phyloP scores from a whole-genome alignment of 169 alveolate species.

The Blepharisma undulans region DNA sequence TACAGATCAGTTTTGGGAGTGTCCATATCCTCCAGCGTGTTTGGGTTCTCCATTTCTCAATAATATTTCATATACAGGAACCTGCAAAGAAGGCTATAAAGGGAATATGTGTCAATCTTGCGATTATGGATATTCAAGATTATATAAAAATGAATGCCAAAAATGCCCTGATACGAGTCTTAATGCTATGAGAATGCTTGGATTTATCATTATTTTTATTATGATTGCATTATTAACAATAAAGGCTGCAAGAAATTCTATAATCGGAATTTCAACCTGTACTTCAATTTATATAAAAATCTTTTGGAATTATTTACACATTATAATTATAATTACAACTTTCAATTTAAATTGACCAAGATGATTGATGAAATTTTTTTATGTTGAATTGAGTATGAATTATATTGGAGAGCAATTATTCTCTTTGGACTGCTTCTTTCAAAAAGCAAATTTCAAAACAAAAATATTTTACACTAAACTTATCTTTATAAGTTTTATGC shows the following conservation, averaged over 20 bases:
- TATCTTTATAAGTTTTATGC: not conserved
- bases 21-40: slow-evolving; percentile 46
- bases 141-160: not conserved
- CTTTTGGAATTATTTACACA: slow-evolving; percentile 45
- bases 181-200: not conserved
- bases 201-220: not conserved
- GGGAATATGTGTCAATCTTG: not conserved
- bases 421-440: slow-evolving; percentile 48
- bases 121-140: slow-evolving; percentile 42
- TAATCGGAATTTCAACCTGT: slow-evolving; percentile 8
- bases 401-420: slow-evolving; percentile 32
- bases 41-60: not conserved
- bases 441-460: not conserved
- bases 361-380: slow-evolving; percentile 29
- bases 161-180: not conserved
- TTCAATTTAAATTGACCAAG: slow-evolving; percentile 56
- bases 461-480: not conserved
- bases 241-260: slow-evolving; percentile 13
- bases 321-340: slow-evolving; percentile 18
- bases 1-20: slow-evolving; percentile 38
- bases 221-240: not conserved
- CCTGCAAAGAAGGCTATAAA: not conserved
- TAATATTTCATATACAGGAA: not conserved
- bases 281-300: slow-evolving; percentile 49
- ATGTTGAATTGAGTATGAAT: slow-evolving; percentile 22